A percentile compares a stretch with the other conserved stretches of the same genome.
These are phyloP conservation scores for Nakataea oryzae DNA, from an alignment of 2,329 filamentous ascomycete genomes.

Conservation along the genomic window DNA sequence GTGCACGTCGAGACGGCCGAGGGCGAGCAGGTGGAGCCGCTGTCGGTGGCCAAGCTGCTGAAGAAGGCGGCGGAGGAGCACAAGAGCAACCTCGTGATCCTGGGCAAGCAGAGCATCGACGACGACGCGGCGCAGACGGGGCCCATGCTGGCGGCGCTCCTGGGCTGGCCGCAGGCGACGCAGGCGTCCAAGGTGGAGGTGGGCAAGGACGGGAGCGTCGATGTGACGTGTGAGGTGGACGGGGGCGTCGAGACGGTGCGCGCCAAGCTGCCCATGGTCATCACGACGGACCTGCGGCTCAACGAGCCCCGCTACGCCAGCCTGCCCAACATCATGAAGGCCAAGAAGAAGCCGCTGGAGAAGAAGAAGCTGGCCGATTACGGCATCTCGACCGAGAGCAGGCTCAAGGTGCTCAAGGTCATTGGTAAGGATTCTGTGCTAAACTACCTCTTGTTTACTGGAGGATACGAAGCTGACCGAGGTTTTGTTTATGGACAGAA, in stretches of 20 bases:
- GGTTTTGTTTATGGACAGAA: constrained; percentile 40
- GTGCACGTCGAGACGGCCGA: constrained; percentile 77
- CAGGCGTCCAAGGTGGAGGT: constrained; percentile 82
- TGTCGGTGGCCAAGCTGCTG: constrained; percentile 87
- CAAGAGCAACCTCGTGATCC: constrained; percentile 80
- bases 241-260: constrained; percentile 85
- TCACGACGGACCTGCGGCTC: constrained; percentile 88
- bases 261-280: constrained; percentile 79
- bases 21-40: constrained; percentile 72
- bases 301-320: constrained; percentile 94
- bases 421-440: constrained; percentile 45
- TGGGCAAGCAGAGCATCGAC: constrained; percentile 98
- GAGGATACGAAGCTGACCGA: background rate
- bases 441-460: background rate
- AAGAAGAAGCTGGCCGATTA: constrained; percentile 83
- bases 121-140: constrained; percentile 93
- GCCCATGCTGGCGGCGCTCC: constrained; percentile 88
- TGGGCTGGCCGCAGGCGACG: constrained; percentile 91
- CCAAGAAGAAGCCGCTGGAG: constrained; percentile 98
- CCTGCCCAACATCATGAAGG: constrained; percentile 99
- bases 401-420: constrained; percentile 86
- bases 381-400: constrained; percentile 61
- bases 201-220: constrained; percentile 56
- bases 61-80: constrained; percentile 70
- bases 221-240: constrained; percentile 86